Evolutionary conservation across 2,329 filamentous ascomycete genomes (phyloP), one percentile per base, ranked within the genome.

Genomic region (Xylaria sp.): DNA sequence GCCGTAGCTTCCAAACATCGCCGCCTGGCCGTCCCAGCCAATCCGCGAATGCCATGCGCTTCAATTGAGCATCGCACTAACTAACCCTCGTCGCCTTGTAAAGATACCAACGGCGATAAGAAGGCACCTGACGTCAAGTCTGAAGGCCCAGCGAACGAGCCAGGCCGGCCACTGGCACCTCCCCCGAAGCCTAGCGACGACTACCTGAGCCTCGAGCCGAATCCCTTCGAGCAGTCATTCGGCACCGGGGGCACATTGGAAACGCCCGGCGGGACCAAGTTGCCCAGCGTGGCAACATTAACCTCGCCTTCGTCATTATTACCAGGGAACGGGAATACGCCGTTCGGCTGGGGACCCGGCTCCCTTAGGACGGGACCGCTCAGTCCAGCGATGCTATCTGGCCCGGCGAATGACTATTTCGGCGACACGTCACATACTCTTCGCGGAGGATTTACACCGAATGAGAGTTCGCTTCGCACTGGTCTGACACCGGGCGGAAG

Each of bases 201-300:
- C 68, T 91, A 89, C 73, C 80, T 92, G 70, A 87, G 84, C 65
- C 83, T 89, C 71, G 94, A 97, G 78, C 92, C 92, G 56, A 97
- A 99, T 74, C 93, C 94, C 7, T 97, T 99, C 68, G 94, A 97
- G 72, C 91, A 94, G 74, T 97, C 93, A 6, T 99, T 99, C 71
- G 87, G 85, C 39, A 80, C 78, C 38, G 72, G 83, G 57, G 77
- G 77, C 50, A 76, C 80, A 20, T 83, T 85, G 64, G 91, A 96
- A 71, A 96, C 93, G 26, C 92, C 93, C 16, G 90, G 91, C 63
- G 88, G 84, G 61, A 86, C 85, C 54, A 88, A 96, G 67, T 79
- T 99, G 59, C 94, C 94, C 46, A 90, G 92, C 16, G 92, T 97
- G 63, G 92, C 92, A 43, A 84, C 92, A 59, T 82, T 99, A 66